Conservation (phyloP, 1,139 yeast species). For the Debaryomyces singareniensis region DNA sequence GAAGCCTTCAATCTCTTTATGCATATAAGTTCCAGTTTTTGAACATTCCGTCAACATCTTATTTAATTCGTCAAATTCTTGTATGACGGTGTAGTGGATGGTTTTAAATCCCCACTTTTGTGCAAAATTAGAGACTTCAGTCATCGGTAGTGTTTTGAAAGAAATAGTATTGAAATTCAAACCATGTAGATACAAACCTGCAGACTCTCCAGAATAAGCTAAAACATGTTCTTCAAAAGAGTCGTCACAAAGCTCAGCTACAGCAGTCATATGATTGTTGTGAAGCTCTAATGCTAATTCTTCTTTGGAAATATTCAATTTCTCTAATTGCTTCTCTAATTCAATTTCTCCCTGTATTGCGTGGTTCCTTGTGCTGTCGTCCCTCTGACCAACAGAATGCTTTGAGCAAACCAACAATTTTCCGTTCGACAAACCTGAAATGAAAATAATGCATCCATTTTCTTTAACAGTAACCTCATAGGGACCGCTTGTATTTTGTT, state of each 20-base stretch:
- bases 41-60: slow-evolving; percentile 51
- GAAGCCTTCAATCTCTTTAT: slow-evolving; percentile 84
- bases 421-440: slow-evolving; percentile 72
- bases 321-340: slow-evolving; percentile 46
- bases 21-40: slow-evolving; percentile 65
- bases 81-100: slow-evolving; percentile 40
- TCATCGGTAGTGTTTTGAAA: slow-evolving; percentile 63
- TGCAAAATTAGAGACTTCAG: slow-evolving; percentile 56
- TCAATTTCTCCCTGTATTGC: slow-evolving; percentile 66
- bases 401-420: slow-evolving; percentile 79
- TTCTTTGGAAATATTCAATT: slow-evolving; percentile 27
- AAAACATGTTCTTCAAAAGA: slow-evolving; percentile 90
- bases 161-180: slow-evolving; percentile 60
- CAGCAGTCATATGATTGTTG: slow-evolving; percentile 64
- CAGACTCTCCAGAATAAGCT: slow-evolving; percentile 55
- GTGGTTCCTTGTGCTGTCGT: slow-evolving; percentile 55
- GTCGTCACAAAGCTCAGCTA: slow-evolving; percentile 91
- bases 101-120: slow-evolving; percentile 63
- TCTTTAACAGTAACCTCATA: slow-evolving; percentile 79
- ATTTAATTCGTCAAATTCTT: slow-evolving; percentile 36
- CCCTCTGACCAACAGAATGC: slow-evolving; percentile 73
- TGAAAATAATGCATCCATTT: slow-evolving; percentile 87
- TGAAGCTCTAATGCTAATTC: slow-evolving; percentile 55
- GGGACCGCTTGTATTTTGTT: slow-evolving; percentile 58
- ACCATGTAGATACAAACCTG: slow-evolving; percentile 90